A percentile compares a stretch with the other conserved stretches of the same genome.
Conservation (phyloP, 352 stramenopile genomes). For the Paralagenidium karlingii region DNA sequence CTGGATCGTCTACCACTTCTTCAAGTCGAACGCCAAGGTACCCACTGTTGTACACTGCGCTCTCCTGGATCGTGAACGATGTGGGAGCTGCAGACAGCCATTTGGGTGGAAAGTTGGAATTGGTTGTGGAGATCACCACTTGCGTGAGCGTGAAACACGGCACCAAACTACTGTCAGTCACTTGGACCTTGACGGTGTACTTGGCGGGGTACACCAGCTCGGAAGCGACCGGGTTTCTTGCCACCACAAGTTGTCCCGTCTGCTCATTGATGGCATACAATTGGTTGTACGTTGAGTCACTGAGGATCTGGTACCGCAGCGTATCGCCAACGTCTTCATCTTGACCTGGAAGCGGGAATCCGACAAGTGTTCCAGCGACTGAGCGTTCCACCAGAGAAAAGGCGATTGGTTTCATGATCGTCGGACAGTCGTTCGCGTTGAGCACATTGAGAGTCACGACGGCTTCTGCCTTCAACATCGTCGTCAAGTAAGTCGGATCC, state of each 20-base stretch:
- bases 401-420: constrained; percentile 8
- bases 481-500: constrained; percentile 19
- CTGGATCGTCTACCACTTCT: constrained; percentile 18
- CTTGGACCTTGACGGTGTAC: constrained; percentile 17
- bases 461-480: constrained; percentile 11
- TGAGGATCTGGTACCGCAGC: constrained; percentile 22
- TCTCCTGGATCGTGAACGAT: constrained; percentile 25
- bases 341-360: constrained; percentile 31
- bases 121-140: constrained; percentile 19
- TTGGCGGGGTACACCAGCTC: constrained; percentile 23
- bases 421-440: constrained; percentile 50
- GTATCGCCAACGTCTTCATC: constrained; percentile 36
- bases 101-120: constrained; percentile 33
- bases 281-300: constrained; percentile 9
- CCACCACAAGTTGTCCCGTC: constrained; percentile 30
- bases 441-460: constrained; percentile 19
- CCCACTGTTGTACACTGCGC: constrained; percentile 17
- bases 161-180: constrained; percentile 14
- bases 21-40: constrained; percentile 7
- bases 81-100: constrained; percentile 17
- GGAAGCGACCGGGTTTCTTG: constrained; percentile 6
- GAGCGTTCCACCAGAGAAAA: constrained; percentile 33
- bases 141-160: constrained; percentile 11
- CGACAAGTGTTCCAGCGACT: constrained; percentile 13
- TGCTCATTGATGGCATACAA: constrained; percentile 28